Evolutionary conservation across 139 green algal genomes (phyloP).

Genomic region (Tetradesmus lagerheimii): DNA sequence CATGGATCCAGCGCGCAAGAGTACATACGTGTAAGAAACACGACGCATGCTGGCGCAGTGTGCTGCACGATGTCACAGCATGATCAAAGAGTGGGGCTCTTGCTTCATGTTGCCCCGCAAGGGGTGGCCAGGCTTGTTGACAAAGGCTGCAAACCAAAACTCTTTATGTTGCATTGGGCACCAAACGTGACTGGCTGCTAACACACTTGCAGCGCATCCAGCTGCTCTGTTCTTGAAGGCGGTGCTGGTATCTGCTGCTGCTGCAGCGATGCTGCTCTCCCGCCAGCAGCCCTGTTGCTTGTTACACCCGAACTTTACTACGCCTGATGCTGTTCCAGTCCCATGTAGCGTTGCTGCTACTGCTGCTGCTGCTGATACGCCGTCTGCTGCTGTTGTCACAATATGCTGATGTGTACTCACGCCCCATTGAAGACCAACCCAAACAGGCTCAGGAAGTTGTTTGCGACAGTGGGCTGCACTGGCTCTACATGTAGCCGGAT

Average conservation of each 20-base stretch:
- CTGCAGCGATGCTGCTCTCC: background rate
- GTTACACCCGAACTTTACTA: no score
- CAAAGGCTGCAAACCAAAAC: no score
- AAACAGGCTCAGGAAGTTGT: conserved; percentile 56
- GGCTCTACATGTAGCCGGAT: conserved; percentile 53
- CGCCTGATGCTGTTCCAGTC: no score
- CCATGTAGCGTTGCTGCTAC: no score
- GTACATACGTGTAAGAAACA: background rate
- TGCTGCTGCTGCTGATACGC: background rate
- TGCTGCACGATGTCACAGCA: background rate
- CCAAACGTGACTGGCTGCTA: no score
- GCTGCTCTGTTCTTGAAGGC: background rate
- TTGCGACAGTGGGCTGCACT: conserved; percentile 18
- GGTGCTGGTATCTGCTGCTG: background rate
- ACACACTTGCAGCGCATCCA: background rate
- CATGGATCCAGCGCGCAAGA: background rate
- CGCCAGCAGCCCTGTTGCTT: background rate
- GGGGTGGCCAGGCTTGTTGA: background rate
- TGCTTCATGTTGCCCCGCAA: background rate
- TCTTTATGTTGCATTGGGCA: no score
- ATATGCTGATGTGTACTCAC: conserved; percentile 16
- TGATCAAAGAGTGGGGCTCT: background rate
- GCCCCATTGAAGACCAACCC: conserved; percentile 49
- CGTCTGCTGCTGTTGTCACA: background rate
- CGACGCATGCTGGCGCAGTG: background rate